Percentiles rank a stretch among this genome's conserved stretches.
These are phyloP conservation scores for Chlorella ohadii DNA, from an alignment of 139 green algal genomes.

Conservation along the genomic window DNA sequence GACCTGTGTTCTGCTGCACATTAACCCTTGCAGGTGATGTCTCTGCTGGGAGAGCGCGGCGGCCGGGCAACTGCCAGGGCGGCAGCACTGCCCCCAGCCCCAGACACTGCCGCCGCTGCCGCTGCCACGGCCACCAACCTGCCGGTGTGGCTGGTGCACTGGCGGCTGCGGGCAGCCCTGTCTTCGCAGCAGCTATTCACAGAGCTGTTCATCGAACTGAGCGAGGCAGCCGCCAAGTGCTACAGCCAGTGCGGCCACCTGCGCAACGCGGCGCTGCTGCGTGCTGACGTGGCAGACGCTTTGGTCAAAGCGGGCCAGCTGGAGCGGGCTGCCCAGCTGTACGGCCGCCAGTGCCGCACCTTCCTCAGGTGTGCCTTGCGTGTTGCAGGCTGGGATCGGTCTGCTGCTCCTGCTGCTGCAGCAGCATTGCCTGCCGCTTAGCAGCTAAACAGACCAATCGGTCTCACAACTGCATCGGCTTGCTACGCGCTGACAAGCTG, in stretches of 20 bases:
- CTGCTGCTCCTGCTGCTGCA: too few species aligned
- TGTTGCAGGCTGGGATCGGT: too few species aligned
- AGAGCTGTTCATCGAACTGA: conserved; percentile 60
- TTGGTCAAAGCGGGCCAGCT: conserved; percentile 34
- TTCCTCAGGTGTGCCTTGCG: not conserved
- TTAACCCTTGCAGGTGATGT: conserved; percentile 4
- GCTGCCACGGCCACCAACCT: not conserved
- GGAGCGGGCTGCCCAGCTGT: conserved; percentile 19
- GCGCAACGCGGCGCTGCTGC: conserved; percentile 49
- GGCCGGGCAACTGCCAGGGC: not conserved
- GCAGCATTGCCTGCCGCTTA: not conserved
- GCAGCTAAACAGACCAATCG: too few species aligned
- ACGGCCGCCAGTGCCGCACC: conserved; percentile 35
- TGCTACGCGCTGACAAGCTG: not conserved
- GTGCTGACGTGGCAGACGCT: conserved; percentile 58
- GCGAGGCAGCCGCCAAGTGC: conserved; percentile 48
- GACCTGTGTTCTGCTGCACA: too few species aligned
- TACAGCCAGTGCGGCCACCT: conserved; percentile 44
- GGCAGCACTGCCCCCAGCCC: conserved; percentile 4
- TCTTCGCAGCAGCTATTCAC: conserved; percentile 14
- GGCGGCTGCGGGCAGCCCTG: conserved; percentile 57
- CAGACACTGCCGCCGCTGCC: conserved; percentile 24
- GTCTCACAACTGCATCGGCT: too few species aligned
- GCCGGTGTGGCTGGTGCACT: conserved; percentile 59
- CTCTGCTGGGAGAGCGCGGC: not conserved